Evolutionary conservation across 73 alveolate species (phyloP), one percentile per base, ranked within the genome.

Genomic region (Effrenium voratum): DNA sequence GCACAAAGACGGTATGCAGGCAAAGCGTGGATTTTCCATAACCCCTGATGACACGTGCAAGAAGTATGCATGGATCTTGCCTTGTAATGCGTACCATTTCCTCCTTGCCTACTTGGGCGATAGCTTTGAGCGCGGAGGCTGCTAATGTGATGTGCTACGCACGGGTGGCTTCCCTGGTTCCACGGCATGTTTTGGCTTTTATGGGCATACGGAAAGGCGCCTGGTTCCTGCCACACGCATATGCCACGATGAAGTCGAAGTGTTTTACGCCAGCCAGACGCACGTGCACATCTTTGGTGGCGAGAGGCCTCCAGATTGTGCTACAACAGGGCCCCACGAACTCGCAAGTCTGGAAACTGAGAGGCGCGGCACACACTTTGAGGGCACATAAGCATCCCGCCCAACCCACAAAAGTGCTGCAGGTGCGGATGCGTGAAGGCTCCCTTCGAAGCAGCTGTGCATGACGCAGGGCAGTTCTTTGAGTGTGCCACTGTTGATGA

Each of bases 401-500:
- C 10, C 45, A 32, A 30, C 49, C 80, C 57, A 12, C 26, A 19
- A 30, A 44, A 22, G 13, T 83, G 93, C 36, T 34, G 38, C 10
- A n/a, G 93, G 26, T 52, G 80, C 44, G 93, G 93, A 15, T 6
- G 47, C 16, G 79, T 50, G 5, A 83, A 83, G 80, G 50, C 93
- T 76, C 75, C 36, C 32, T 40, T 34, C 55, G 45, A 47, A 16
- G 93, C 93, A 10, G 50, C 93, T 30, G 93, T 83, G 49, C 93
- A 83, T 28, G 93, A 83, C 66, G 93, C 93, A 2, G 93, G 93
- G 41, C 93, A 83, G 19, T 83, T 83, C 77, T 83, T 83, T 52
- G 93, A 83, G 8, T 83, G 93, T 41, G 93, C 50, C 43, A 52
- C 68, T 15, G 93, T 83, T 59, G 70, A 41, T 2, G 93, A 83